phyloP scores from a whole-genome alignment of 352 stramenopile species.

The Globisporangium okanoganense region DNA sequence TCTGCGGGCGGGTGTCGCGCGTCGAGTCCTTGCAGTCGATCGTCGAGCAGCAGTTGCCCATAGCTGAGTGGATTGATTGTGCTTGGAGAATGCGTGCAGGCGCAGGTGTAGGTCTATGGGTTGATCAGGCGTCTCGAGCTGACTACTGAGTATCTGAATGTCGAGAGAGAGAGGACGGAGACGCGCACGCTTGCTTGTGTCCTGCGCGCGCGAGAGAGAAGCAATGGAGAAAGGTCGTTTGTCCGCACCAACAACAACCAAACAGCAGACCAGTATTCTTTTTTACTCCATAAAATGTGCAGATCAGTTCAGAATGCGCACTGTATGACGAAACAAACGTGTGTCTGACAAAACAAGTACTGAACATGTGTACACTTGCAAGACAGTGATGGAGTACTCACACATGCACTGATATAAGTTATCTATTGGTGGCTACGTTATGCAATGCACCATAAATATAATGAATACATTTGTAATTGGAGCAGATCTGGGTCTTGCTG shows the following conservation, averaged over 20 bases:
- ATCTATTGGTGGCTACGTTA: no score
- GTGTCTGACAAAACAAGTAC: no score
- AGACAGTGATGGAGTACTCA: no score
- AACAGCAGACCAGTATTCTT: not conserved
- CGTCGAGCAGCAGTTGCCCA: conserved; percentile 86
- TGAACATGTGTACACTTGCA: no score
- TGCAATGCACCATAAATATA: no score
- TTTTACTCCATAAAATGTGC: not conserved
- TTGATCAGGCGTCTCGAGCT: not conserved
- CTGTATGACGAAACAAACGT: no score
- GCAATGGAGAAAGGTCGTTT: conserved; percentile 7
- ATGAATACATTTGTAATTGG: no score
- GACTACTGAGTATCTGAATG: not conserved
- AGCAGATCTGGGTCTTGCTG: no score
- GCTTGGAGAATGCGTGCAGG: not conserved
- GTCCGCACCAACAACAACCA: not conserved
- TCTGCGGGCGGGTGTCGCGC: not conserved
- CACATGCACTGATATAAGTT: no score
- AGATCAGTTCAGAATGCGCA: not conserved
- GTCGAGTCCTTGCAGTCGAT: conserved; percentile 33
- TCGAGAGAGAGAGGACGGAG: not conserved
- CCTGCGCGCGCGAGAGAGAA: conserved; percentile 1
- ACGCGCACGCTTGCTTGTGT: not conserved
- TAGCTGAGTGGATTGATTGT: conserved; percentile 10
- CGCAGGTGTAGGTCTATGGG: not conserved